Evolutionary conservation across 2,329 filamentous ascomycete genomes (phyloP), one percentile per base, ranked within the genome.

Genomic region (Dendryphion nanum): DNA sequence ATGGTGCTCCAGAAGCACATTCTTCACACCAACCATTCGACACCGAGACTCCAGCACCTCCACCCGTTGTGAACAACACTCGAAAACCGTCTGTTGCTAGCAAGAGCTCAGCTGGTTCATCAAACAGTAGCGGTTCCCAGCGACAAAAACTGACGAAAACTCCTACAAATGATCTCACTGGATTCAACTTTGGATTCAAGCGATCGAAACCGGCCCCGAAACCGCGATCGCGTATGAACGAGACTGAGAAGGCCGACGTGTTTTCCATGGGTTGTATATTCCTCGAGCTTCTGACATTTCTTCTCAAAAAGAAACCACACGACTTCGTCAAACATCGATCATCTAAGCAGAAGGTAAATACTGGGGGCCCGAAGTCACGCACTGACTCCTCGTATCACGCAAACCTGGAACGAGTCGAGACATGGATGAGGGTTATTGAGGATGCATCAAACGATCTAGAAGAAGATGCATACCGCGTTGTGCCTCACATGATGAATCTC

Each of bases 211-310:
- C 58, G 18, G 35, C 35, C 26, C 54, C 54, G 14, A 57, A 52
- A 44, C 50, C 47, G 29, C 55, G 53, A 13, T 58, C 52, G 12
- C 53, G 48, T 7, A 48, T 49, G 6, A 51, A 66, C 28, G 61
- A 69, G 15, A 64, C 60, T 10, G 57, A 59, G 42, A 73, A 68
- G 53, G 79, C 82, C 30, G 86, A 89, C 57, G 71, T 89, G 15
- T 90, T 85, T 64, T 86, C 83, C 3, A 71, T 89, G 1, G 85
- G 80, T 7, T 86, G 84, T 59, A 74, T 89, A 35, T 85, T 85
- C 43, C 70, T 89, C 13, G 85, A 90, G 47, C 75, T 89, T 19
- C 57, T 89, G 15, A 81, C 81, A 16, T 81, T 86, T 53, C 69
- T 86, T 40, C 64, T 88, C 42, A 86, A 86, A 59, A 81, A 82